These are phyloP conservation scores for Rhizophora mangle DNA, from an alignment of 345 rosid genomes.

Conservation along the genomic window DNA sequence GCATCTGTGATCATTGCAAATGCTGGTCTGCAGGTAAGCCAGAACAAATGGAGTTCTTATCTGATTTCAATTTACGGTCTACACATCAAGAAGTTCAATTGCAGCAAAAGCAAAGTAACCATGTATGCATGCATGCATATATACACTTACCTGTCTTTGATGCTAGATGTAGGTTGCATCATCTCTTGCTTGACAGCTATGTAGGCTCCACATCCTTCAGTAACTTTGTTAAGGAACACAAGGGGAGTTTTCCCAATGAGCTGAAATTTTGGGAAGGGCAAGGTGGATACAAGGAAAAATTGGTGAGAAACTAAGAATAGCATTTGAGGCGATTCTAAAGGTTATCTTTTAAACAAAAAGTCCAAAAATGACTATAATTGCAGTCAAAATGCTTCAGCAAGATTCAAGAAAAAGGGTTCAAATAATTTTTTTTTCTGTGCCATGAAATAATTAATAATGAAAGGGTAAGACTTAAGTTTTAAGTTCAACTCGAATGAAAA, in stretches of 20 bases:
- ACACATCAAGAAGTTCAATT: no score
- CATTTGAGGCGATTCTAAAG: no score
- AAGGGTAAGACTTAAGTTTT: not conserved
- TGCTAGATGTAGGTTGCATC: constrained; percentile 87
- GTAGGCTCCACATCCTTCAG: constrained; percentile 89
- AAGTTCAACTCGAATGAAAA: no score
- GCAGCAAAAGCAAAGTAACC: not conserved
- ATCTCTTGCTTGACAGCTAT: constrained; percentile 90
- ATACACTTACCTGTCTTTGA: constrained; percentile 73
- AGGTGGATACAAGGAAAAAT: not conserved
- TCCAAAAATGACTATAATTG: no score
- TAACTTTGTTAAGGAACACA: constrained; percentile 76
- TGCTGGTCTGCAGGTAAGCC: constrained; percentile 59
- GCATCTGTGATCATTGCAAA: constrained; percentile 80
- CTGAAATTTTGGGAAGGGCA: constrained; percentile 31
- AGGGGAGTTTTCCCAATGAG: constrained; percentile 80
- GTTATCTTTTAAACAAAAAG: no score
- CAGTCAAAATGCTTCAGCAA: not conserved
- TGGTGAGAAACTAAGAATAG: not conserved
- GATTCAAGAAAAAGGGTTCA: not conserved
- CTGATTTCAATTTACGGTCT: not conserved
- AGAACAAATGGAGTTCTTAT: not conserved
- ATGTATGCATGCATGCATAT: no score
- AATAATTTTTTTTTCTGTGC: not conserved
- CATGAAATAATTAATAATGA: not conserved